Conservation (phyloP, 2,329 filamentous ascomycete species). For the Colletotrichum lentis region DNA sequence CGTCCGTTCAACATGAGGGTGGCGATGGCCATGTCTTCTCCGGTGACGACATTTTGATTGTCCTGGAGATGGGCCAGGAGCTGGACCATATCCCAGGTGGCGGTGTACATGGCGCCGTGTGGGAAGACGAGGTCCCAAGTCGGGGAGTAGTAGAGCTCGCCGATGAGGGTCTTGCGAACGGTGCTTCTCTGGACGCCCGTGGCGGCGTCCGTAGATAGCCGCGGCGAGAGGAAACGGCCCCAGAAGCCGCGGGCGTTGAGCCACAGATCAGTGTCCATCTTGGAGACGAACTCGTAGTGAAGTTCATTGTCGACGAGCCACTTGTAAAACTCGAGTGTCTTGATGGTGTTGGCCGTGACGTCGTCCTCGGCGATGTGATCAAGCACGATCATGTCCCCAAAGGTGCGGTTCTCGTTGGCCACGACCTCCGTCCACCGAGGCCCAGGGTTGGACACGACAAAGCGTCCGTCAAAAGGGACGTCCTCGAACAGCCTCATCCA, state of each 20-base stretch:
- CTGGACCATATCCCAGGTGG: constrained; percentile 47
- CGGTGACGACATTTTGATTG: constrained; percentile 42
- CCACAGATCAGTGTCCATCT: constrained; percentile 47
- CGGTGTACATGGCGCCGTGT: constrained; percentile 48
- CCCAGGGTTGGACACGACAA: constrained; percentile 47
- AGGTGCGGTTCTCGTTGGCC: constrained; percentile 45
- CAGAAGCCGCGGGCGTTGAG: constrained; percentile 47
- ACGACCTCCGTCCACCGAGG: constrained; percentile 42
- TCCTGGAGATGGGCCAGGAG: constrained; percentile 43
- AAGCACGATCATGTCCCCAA: constrained; percentile 48
- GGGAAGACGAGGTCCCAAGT: constrained; percentile 43
- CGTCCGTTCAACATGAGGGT: constrained; percentile 44
- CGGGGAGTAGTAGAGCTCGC: constrained; percentile 43
- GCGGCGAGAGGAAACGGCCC: constrained; percentile 43
- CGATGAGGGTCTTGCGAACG: constrained; percentile 43
- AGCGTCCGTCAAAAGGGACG: constrained; percentile 44
- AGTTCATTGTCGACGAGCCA: constrained; percentile 42
- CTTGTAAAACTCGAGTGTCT: constrained; percentile 47
- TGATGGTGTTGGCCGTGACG: constrained; percentile 47
- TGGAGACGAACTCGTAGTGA: constrained; percentile 46
- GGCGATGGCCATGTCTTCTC: constrained; percentile 45
- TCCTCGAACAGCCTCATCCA: constrained; percentile 47
- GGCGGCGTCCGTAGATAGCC: constrained; percentile 36
- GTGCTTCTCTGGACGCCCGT: constrained; percentile 30
- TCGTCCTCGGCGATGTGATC: constrained; percentile 46